Percentiles rank a stretch among this genome's conserved stretches.
Conservation (phyloP, 2,329 filamentous ascomycete genomes). For the Clarireedia hainanense region DNA sequence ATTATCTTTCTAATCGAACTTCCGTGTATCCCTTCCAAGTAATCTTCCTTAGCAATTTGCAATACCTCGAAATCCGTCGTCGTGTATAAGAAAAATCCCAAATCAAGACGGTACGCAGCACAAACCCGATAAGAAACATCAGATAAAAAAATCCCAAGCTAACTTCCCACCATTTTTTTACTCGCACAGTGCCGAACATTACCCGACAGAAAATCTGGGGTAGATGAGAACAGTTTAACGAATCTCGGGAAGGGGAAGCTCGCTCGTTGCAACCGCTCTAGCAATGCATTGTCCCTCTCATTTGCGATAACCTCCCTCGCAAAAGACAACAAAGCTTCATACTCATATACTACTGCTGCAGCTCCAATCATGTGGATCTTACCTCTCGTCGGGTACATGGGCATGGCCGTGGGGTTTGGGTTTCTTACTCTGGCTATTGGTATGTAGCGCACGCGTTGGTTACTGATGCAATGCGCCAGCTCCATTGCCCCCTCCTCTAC, state of each 20-base stretch:
- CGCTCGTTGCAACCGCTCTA: background rate
- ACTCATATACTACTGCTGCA: background rate
- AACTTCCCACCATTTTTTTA: constrained; percentile 10
- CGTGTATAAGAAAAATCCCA: too few relatives aligned
- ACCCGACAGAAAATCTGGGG: constrained; percentile 9
- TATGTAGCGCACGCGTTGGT: constrained; percentile 32
- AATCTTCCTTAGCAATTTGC: too few relatives aligned
- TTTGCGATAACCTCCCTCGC: background rate
- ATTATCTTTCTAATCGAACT: too few relatives aligned
- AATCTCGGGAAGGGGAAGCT: background rate
- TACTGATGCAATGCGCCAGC: too few relatives aligned
- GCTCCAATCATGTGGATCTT: constrained; percentile 70
- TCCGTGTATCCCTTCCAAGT: too few relatives aligned
- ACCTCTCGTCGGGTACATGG: constrained; percentile 82
- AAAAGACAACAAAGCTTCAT: background rate
- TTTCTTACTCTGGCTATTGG: constrained; percentile 93
- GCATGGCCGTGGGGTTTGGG: constrained; percentile 79
- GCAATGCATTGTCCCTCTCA: background rate
- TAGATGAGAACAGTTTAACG: constrained; percentile 8
- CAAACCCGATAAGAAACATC: background rate
- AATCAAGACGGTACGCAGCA: too few relatives aligned
- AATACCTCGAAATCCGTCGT: too few relatives aligned
- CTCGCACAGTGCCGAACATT: constrained; percentile 6
- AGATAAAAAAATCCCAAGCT: constrained; percentile 2
- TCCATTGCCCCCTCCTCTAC: background rate